phyloP scores from a whole-genome alignment of 2,329 filamentous ascomycete genomes.

The Didymella pinodella region DNA sequence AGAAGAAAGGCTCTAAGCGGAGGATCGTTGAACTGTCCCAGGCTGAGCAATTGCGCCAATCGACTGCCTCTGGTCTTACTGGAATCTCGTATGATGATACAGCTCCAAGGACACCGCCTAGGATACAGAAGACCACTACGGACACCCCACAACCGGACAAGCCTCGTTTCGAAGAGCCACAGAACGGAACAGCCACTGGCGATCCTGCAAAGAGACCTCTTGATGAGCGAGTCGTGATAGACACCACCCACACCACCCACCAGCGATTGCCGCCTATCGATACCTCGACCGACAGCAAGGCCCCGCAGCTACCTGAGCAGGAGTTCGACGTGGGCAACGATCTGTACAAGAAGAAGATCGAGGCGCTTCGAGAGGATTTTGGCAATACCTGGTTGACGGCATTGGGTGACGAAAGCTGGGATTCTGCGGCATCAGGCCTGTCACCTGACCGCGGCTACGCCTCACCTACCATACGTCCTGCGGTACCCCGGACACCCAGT shows the following conservation, averaged over 20 bases:
- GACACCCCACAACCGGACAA: slow-evolving; percentile 26
- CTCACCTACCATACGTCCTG: slow-evolving; percentile 45
- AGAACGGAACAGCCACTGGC: slow-evolving; percentile 32
- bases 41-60: slow-evolving; percentile 51
- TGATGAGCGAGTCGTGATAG: slow-evolving; percentile 33
- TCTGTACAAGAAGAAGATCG: slow-evolving; percentile 86
- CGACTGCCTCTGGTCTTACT: slow-evolving; percentile 38
- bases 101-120: slow-evolving; percentile 30
- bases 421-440: slow-evolving; percentile 46
- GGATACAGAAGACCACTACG: slow-evolving; percentile 24
- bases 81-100: slow-evolving; percentile 40
- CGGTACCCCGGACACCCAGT: slow-evolving; percentile 45
- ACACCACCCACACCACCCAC: slow-evolving; percentile 33
- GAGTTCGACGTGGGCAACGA: slow-evolving; percentile 76
- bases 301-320: slow-evolving; percentile 20
- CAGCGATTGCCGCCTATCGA: slow-evolving; percentile 46
- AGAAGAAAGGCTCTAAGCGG: slow-evolving; percentile 66
- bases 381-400: slow-evolving; percentile 88
- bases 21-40: slow-evolving; percentile 66
- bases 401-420: slow-evolving; percentile 76
- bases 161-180: slow-evolving; percentile 41
- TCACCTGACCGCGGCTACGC: slow-evolving; percentile 43
- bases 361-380: slow-evolving; percentile 82
- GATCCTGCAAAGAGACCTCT: slow-evolving; percentile 42
- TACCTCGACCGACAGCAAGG: slow-evolving; percentile 36